Conservation (phyloP, 2,329 filamentous ascomycete species). For the Paecilomyces sp. region DNA sequence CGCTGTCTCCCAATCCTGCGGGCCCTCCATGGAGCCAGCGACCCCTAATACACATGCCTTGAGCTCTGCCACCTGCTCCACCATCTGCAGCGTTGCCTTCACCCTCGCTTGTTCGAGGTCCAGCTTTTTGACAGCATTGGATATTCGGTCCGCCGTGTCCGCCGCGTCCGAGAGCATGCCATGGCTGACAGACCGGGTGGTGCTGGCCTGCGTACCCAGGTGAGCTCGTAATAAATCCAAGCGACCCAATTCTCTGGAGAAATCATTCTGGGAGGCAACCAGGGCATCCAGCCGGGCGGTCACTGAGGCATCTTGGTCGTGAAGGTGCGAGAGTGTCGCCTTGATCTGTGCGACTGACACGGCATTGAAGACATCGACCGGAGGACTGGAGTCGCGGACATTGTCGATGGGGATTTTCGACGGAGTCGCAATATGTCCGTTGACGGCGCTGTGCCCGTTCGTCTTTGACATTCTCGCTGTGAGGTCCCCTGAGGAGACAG, state of each 20-base stretch:
- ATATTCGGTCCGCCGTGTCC: constrained; percentile 76
- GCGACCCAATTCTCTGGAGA: constrained; percentile 77
- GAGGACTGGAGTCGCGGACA: constrained; percentile 5
- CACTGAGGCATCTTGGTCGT: constrained; percentile 66
- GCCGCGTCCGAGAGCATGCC: constrained; percentile 85
- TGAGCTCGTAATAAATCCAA: constrained; percentile 85
- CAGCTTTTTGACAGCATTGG: constrained; percentile 75
- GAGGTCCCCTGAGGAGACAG: background rate
- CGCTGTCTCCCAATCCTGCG: constrained; percentile 97
- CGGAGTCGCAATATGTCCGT: constrained; percentile 17
- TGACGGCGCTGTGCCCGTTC: constrained; percentile 9
- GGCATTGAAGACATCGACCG: constrained; percentile 56
- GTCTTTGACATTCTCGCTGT: constrained; percentile 12
- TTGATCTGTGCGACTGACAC: constrained; percentile 72
- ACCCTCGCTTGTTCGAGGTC: constrained; percentile 89
- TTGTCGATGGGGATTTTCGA: constrained; percentile 3
- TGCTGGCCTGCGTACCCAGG: constrained; percentile 77
- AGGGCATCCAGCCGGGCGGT: constrained; percentile 68
- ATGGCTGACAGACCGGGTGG: constrained; percentile 76
- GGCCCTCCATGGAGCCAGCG: constrained; percentile 90
- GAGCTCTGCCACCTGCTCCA: constrained; percentile 93
- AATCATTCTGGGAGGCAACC: constrained; percentile 74
- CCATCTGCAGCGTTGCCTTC: constrained; percentile 80
- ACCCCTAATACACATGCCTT: constrained; percentile 95
- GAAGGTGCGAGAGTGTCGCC: constrained; percentile 66